Percentiles rank a stretch among this genome's conserved stretches.
Conservation (phyloP, 345 rosid genomes). For the Salix koriyanagi region DNA sequence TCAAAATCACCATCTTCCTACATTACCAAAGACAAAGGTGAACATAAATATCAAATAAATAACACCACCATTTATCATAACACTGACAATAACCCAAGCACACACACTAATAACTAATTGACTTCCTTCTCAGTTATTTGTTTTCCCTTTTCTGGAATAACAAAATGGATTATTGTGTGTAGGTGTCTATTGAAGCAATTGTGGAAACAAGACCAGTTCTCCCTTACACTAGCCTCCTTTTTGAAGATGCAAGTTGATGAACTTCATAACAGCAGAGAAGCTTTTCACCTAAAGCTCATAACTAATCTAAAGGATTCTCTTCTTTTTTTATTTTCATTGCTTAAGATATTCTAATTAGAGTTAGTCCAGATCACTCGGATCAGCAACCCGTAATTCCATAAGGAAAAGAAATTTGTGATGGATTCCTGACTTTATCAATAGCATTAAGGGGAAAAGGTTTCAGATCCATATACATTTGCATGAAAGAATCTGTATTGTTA, state of each 20-base stretch:
- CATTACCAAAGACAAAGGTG: slow-evolving; percentile 28
- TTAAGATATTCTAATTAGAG: background rate
- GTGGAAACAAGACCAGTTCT: background rate
- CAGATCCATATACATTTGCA: background rate
- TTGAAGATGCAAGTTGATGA: background rate
- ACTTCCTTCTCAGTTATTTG: background rate
- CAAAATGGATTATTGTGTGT: background rate
- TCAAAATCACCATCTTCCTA: slow-evolving; percentile 93
- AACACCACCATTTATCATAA: background rate
- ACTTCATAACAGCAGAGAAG: background rate
- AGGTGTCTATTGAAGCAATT: background rate
- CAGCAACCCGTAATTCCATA: background rate
- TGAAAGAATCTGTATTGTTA: background rate
- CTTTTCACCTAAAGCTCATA: background rate
- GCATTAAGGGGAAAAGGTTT: background rate
- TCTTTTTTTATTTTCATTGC: background rate
- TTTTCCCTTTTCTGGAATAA: background rate
- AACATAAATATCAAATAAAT: slow-evolving; percentile 6
- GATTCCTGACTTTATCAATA: background rate
- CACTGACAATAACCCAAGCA: background rate
- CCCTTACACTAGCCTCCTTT: background rate
- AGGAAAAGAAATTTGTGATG: background rate
- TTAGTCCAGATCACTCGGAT: background rate
- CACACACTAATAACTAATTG: background rate
- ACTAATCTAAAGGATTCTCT: background rate